Conservation (phyloP, 2,329 filamentous ascomycete species). For the Mollisia scopiformis region DNA sequence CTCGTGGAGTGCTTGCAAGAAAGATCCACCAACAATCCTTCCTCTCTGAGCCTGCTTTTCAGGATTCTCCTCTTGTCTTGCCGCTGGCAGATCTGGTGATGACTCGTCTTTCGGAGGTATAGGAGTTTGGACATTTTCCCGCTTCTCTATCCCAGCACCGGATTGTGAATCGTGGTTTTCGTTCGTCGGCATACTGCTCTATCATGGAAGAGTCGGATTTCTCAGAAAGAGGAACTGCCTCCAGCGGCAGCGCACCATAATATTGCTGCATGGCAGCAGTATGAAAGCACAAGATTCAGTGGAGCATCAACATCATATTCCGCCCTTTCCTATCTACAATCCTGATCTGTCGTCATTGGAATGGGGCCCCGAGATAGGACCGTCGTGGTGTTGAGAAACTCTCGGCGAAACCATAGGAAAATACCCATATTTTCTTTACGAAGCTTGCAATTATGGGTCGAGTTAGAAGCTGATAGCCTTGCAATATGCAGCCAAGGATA, state of each 20-base stretch:
- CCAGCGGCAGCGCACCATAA: background rate
- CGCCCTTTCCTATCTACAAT: slow-evolving; percentile 4
- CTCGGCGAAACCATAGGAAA: slow-evolving; percentile 17
- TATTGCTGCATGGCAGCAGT: slow-evolving; percentile 3
- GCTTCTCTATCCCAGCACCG: background rate
- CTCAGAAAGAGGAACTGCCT: slow-evolving; percentile 5
- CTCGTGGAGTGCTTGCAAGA: slow-evolving; percentile 37
- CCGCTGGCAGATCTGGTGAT: slow-evolving; percentile 13
- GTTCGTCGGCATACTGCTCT: background rate
- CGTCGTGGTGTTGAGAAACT: slow-evolving; percentile 12
- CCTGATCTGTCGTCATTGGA: slow-evolving; percentile 25
- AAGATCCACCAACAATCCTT: slow-evolving; percentile 44
- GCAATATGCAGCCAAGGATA: slow-evolving; percentile 1
- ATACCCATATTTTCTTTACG: slow-evolving; percentile 18
- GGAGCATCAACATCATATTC: slow-evolving; percentile 9
- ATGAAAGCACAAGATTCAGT: background rate
- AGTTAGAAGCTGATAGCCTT: background rate
- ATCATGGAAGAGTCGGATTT: background rate
- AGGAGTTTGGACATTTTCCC: background rate
- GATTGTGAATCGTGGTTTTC: background rate
- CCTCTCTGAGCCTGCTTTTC: slow-evolving; percentile 29
- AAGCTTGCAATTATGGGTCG: background rate
- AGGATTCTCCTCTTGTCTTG: slow-evolving; percentile 25
- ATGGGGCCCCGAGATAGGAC: slow-evolving; percentile 22
- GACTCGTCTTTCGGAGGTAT: slow-evolving; percentile 2